Percentiles rank a stretch among this genome's conserved stretches.
Conservation (phyloP, 495 filamentous ascomycete genomes). For the Neurospora tetrasperma region DNA sequence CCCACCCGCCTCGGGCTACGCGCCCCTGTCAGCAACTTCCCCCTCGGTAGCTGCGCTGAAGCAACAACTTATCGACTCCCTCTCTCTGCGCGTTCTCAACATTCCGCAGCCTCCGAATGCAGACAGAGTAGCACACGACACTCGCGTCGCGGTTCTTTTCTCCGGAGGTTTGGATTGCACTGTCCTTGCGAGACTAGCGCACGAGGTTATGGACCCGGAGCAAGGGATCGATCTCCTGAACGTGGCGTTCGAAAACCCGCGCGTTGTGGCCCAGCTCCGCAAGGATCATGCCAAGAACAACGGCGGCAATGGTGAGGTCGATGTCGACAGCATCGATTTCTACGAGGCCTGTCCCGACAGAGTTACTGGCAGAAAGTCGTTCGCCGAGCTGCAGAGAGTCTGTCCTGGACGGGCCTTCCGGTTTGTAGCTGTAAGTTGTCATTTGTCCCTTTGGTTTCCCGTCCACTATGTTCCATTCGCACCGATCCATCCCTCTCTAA, state of each 20-base stretch:
- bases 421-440: slow-evolving; percentile 54
- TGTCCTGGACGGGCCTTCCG: slow-evolving; percentile 70
- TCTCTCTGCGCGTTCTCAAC: slow-evolving; percentile 53
- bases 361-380: slow-evolving; percentile 68
- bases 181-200: slow-evolving; percentile 69
- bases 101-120: slow-evolving; percentile 49
- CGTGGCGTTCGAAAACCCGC: slow-evolving; percentile 91
- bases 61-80: slow-evolving; percentile 49
- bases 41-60: slow-evolving; percentile 46
- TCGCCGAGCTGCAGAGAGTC: slow-evolving; percentile 56
- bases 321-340: slow-evolving; percentile 17
- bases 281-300: slow-evolving; percentile 9
- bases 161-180: slow-evolving; percentile 94
- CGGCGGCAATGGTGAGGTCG: neutral
- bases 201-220: slow-evolving; percentile 58
- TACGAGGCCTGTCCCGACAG: slow-evolving; percentile 88
- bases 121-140: slow-evolving; percentile 12
- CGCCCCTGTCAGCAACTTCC: slow-evolving; percentile 37
- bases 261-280: slow-evolving; percentile 41
- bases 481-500: slow-evolving; percentile 2
- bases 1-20: slow-evolving; percentile 22
- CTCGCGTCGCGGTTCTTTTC: slow-evolving; percentile 73
- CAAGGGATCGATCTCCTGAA: slow-evolving; percentile 83
- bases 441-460: neutral
- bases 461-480: slow-evolving; percentile 6